Conservation (phyloP, 148 eudicot genomes). For the Silene latifolia region DNA sequence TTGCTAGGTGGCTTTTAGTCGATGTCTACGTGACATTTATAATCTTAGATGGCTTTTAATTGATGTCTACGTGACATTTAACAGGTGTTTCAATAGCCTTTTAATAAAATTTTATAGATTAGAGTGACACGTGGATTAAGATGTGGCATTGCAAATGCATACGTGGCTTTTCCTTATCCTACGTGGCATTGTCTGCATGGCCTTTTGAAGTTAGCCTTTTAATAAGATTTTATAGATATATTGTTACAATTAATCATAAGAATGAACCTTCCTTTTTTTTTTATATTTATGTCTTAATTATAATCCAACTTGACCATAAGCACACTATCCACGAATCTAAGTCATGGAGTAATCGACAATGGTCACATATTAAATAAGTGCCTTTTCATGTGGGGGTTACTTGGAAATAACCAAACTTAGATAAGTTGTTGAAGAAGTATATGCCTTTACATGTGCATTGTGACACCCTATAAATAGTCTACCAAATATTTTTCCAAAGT, state of each 20-base stretch:
- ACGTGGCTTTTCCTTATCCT: too few species aligned
- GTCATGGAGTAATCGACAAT: slow-evolving; percentile 7
- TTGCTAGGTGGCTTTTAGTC: too few species aligned
- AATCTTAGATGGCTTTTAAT: too few species aligned
- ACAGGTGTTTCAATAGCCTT: too few species aligned
- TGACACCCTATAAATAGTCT: slow-evolving; percentile 5
- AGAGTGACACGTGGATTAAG: too few species aligned
- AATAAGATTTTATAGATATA: too few species aligned
- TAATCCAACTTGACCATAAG: slow-evolving; percentile 9
- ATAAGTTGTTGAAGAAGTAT: neutral
- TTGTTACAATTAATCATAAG: neutral
- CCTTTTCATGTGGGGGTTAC: slow-evolving; percentile 11
- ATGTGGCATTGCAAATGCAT: too few species aligned
- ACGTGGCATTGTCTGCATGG: too few species aligned
- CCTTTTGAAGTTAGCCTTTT: too few species aligned
- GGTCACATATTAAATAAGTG: neutral
- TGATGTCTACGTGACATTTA: too few species aligned
- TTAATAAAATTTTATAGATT: too few species aligned
- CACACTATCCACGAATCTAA: slow-evolving; percentile 5
- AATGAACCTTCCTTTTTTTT: neutral
- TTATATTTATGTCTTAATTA: neutral
- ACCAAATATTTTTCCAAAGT: neutral
- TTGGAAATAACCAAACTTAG: neutral
- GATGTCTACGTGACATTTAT: too few species aligned
- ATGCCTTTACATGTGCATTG: neutral